A percentile compares a stretch with the other conserved stretches of the same genome.
Evolutionary conservation across 805 yeast species (phyloP).

Genomic region (Saccharomycopsis sp.): DNA sequence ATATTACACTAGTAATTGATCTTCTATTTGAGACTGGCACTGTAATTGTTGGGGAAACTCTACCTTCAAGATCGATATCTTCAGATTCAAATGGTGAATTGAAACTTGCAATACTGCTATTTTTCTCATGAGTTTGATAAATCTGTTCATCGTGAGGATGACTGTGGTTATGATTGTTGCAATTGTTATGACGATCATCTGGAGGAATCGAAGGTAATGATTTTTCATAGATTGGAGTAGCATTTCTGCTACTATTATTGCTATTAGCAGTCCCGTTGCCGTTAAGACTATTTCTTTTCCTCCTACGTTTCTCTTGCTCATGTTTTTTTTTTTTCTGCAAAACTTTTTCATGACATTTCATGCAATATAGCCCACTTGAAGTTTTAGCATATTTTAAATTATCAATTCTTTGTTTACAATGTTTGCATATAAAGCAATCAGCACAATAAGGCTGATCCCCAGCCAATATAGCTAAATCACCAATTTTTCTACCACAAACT

Average conservation of each 20-base stretch:
- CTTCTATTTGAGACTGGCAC: constrained; percentile 2
- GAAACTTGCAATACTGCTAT: constrained; percentile 10
- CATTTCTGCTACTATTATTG: constrained; percentile 1
- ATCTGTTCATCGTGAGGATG: no score
- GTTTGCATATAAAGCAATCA: constrained; percentile 80
- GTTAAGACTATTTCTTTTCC: constrained; percentile 22
- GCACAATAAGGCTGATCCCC: constrained; percentile 95
- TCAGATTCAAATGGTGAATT: constrained; percentile 19
- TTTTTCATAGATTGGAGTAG: constrained; percentile 20
- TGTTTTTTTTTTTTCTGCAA: constrained; percentile 67
- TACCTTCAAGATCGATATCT: constrained; percentile 12
- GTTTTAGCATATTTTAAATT: constrained; percentile 90
- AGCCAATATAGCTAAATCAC: constrained; percentile 87
- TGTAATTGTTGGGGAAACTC: constrained; percentile 5
- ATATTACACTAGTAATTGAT: constrained; percentile 1
- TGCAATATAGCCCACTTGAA: constrained; percentile 86
- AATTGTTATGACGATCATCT: neutral
- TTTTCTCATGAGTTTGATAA: neutral
- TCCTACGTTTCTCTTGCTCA: constrained; percentile 32
- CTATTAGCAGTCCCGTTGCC: constrained; percentile 4
- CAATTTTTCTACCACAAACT: constrained; percentile 79
- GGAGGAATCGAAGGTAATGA: constrained; percentile 19
- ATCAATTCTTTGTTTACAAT: constrained; percentile 79
- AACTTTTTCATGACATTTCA: constrained; percentile 82
- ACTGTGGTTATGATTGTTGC: no score